Base-by-base conservation (phyloP, 257 asterid genomes). In the Primulina huaijiensis region DNA sequence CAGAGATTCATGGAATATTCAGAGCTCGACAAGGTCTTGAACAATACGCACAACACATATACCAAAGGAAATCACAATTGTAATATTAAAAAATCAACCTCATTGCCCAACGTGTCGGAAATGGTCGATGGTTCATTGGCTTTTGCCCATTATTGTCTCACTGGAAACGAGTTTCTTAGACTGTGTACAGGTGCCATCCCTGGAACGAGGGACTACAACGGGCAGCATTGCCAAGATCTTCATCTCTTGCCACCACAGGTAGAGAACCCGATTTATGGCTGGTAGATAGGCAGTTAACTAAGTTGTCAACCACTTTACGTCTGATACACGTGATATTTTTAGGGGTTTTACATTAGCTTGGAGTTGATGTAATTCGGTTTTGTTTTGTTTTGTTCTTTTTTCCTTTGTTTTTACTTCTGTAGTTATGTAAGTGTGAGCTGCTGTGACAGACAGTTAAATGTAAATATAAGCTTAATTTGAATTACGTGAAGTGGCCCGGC, bases 251-350 rank as follows among this genome's bases (percentile, higher is more conserved):
- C 96, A 43, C 91, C 97, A 4, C 88, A 82, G 80, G 97, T 90
- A 63, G 93, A 88, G 86, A 91, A 87, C 72, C 99, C 99, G 21
- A 70, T 94, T n/a, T 94, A 89, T 77, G 97, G 97, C 11, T 94
- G 96, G 99, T 94, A 89, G 82, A 56, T 78, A 81, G 84, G 70
- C 74, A 66, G 21, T 10, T 65, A 68, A 69, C 56, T 73, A 53
- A 64, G 69, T 14, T 80, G 89, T 87, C 82, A 63, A 82, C 77
- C 30, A 67, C 16, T 76, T 69, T 12, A 30, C 65, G 75, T 79
- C 68, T 37, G 16, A 61, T 79, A 85, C 79, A 69, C 60, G 46
- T 19, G 57, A 57, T 56, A 35, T 52, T 11, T 8, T 31, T 69
- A 62, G 75, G 37, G 76, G 31, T 69, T 63, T 40, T 61, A 57